These are phyloP conservation scores for Pseudocohnilembus persalinus DNA, from an alignment of 169 alveolate species.

Conservation along the genomic window DNA sequence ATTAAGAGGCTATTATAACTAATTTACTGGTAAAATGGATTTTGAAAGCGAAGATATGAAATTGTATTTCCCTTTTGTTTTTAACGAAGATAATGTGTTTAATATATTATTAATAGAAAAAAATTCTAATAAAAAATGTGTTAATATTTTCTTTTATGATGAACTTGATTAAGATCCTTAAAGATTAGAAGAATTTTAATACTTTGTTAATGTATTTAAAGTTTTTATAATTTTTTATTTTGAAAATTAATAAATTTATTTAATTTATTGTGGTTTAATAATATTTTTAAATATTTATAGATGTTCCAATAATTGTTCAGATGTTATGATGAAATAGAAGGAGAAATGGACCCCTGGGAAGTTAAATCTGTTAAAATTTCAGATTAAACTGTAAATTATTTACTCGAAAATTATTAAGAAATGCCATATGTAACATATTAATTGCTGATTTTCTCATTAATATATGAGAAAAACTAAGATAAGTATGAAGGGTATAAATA, in stretches of 20 bases:
- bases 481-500: background rate
- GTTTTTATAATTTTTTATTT: too few species aligned
- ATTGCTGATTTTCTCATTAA: background rate
- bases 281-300: background rate
- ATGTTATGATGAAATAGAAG: background rate
- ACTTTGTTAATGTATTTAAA: background rate
- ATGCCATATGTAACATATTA: background rate
- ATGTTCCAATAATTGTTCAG: background rate
- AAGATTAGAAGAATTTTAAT: background rate
- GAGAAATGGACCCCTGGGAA: background rate
- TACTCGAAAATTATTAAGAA: background rate
- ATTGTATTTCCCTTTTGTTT: background rate
- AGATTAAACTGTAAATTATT: background rate
- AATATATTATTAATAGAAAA: background rate
- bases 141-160: background rate
- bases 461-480: background rate
- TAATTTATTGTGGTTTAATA: too few species aligned
- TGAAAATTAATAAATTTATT: too few species aligned
- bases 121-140: background rate
- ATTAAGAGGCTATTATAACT: background rate
- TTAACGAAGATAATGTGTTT: background rate
- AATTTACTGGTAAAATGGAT: background rate
- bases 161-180: background rate
- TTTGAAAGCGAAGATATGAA: background rate
- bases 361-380: background rate